A percentile compares a stretch with the other conserved stretches of the same genome.
phyloP scores from a whole-genome alignment of 2,329 filamentous ascomycete genomes.

The Ceratocystis huliohia region DNA sequence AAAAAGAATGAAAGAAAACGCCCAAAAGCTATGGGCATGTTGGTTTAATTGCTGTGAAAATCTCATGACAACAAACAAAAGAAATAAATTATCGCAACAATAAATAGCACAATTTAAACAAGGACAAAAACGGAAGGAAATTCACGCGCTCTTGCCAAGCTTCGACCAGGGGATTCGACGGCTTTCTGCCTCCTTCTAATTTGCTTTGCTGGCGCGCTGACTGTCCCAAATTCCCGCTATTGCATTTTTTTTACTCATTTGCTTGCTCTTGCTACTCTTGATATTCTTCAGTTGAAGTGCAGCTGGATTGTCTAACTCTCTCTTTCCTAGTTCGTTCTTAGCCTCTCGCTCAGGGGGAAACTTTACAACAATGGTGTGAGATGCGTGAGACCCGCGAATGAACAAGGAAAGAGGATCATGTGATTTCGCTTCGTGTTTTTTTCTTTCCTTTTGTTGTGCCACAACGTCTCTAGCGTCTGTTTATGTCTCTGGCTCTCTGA shows the following conservation, averaged over 20 bases:
- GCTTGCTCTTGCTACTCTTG: not conserved
- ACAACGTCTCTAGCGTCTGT: not conserved
- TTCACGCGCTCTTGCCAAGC: constrained; percentile 2
- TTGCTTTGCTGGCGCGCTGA: not conserved
- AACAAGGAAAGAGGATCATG: not conserved
- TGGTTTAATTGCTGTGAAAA: not conserved
- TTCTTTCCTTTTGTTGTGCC: not conserved
- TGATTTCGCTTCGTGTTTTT: not conserved
- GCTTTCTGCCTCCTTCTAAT: constrained; percentile 7
- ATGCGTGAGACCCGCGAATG: not conserved
- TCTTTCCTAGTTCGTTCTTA: not conserved
- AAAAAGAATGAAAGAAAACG: not conserved
- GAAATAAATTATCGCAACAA: not conserved
- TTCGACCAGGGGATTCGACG: not conserved
- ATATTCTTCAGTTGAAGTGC: not conserved
- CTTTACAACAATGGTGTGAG: not conserved
- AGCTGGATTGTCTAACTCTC: not conserved
- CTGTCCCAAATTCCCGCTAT: not conserved
- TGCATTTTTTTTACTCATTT: not conserved
- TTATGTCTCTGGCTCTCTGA: not conserved
- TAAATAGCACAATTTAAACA: not conserved
- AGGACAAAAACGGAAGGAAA: not conserved
- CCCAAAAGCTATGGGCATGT: not conserved
- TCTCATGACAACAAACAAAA: not conserved
- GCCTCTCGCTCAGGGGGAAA: not conserved